phyloP scores from a whole-genome alignment of 2,329 filamentous ascomycete genomes.

The Aspergillus fischeri region DNA sequence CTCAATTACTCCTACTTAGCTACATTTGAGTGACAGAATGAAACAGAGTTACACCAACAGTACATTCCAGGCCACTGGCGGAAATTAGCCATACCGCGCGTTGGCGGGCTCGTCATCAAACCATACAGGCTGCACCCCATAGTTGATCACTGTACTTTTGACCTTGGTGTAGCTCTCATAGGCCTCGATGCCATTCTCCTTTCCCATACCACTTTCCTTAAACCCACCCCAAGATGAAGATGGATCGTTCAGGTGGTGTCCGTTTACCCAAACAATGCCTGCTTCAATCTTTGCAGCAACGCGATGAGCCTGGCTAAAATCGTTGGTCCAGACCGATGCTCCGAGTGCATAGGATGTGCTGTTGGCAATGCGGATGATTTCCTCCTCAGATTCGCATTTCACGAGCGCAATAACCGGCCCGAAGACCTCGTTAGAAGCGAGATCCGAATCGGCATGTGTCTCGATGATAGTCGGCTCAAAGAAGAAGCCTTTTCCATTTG shows the following conservation, averaged over 20 bases:
- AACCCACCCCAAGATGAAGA: slow-evolving; percentile 67
- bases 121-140: slow-evolving; percentile 63
- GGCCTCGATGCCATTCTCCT: slow-evolving; percentile 67
- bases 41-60: no score
- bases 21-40: no score
- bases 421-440: slow-evolving; percentile 45
- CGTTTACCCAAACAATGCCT: slow-evolving; percentile 47
- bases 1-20: no score
- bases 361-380: slow-evolving; percentile 48
- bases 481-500: slow-evolving; percentile 52
- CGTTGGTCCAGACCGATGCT: slow-evolving; percentile 49
- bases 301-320: slow-evolving; percentile 46
- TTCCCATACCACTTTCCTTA: slow-evolving; percentile 64
- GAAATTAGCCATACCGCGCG: slow-evolving; percentile 57
- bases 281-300: slow-evolving; percentile 47
- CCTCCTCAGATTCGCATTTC: slow-evolving; percentile 44
- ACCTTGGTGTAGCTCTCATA: slow-evolving; percentile 54
- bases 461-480: slow-evolving; percentile 45
- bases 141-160: slow-evolving; percentile 53
- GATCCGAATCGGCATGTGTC: slow-evolving; percentile 15
- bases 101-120: slow-evolving; percentile 56
- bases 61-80: no score
- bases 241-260: slow-evolving; percentile 67
- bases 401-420: slow-evolving; percentile 50
- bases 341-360: slow-evolving; percentile 49